Evolutionary conservation across 2,329 filamentous ascomycete species (phyloP), one percentile per base, ranked within the genome.

Genomic region (Fusarium euwallaceae): DNA sequence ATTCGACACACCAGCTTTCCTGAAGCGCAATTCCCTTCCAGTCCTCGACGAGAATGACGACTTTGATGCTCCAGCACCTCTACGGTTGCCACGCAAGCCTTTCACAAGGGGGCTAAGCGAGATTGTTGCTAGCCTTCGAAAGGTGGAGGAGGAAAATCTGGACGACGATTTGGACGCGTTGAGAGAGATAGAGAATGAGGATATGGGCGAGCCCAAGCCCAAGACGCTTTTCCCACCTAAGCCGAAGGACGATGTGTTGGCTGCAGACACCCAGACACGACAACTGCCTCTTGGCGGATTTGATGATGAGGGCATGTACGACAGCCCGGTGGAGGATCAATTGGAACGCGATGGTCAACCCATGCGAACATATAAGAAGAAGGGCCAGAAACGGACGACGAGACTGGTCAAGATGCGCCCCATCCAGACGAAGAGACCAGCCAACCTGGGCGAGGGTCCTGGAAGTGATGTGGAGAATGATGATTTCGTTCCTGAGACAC

Each of bases 361-460:
- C 3, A 81, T 91, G 41, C 89, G 87, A 64, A 83, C 90, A 2
- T 96, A 89, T 86, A 96, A 95, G 87, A 97, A 97, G 88, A 94
- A 94, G 85, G 94, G 93, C 0, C 89, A 94, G 80, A 97, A 97
- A 86, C 88, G 94, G 70, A 94, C 93, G 65, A 96, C 94, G 4
- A 87, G 92, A 71, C 86, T 88, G 58, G 87, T 89, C 65, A 95
- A 92, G 69, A 94, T 93, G 85, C 87, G 84, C 71, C 90, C 90
- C 2, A 87, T 83, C 1, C 81, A 85, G 65, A 80, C 81, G 8
- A 88, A 87, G 78, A 87, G 90, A 41, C 86, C 88, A 24, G 72
- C 81, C 17, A 79, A 81, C 4, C 80, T 81, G 45, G 76, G 69
- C 4, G 78, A 64, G 0, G 73, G 76, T 2, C 77, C 79, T 3